phyloP scores from a whole-genome alignment of 2,329 filamentous ascomycete genomes.

The Gaeumannomyces sp. region DNA sequence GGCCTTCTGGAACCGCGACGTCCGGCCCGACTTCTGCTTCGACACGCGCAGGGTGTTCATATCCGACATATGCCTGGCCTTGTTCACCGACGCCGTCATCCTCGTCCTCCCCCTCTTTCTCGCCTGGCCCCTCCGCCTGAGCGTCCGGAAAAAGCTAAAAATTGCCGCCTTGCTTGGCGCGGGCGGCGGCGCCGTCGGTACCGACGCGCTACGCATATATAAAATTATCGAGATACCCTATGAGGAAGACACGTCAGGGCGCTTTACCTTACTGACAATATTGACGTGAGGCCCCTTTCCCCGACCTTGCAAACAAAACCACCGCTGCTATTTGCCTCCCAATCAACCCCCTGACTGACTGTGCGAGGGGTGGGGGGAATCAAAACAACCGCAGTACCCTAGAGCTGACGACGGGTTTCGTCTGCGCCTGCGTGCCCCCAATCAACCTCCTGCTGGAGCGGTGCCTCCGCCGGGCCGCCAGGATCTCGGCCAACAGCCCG shows the following conservation, averaged over 20 bases:
- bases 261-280: not conserved
- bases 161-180: slow-evolving; percentile 25
- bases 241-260: not conserved
- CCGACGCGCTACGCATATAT: not conserved
- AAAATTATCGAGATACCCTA: not conserved
- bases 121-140: slow-evolving; percentile 23
- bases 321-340: too few relatives aligned
- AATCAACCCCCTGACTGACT: not conserved
- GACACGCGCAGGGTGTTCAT: slow-evolving; percentile 27
- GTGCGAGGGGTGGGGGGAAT: not conserved
- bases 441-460: slow-evolving; percentile 4
- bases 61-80: slow-evolving; percentile 25
- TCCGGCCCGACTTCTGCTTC: slow-evolving; percentile 22
- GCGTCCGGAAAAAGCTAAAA: slow-evolving; percentile 25
- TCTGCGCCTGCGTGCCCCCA: slow-evolving; percentile 8
- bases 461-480: not conserved
- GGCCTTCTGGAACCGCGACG: slow-evolving; percentile 17
- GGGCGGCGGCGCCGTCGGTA: slow-evolving; percentile 16
- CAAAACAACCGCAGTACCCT: not conserved
- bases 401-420: not conserved
- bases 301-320: not conserved
- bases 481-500: not conserved
- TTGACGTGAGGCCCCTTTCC: not conserved
- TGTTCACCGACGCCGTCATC: slow-evolving; percentile 28
- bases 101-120: slow-evolving; percentile 27